Conservation (phyloP, 805 yeast genomes). For the Saccharomycopsis javanensis region DNA sequence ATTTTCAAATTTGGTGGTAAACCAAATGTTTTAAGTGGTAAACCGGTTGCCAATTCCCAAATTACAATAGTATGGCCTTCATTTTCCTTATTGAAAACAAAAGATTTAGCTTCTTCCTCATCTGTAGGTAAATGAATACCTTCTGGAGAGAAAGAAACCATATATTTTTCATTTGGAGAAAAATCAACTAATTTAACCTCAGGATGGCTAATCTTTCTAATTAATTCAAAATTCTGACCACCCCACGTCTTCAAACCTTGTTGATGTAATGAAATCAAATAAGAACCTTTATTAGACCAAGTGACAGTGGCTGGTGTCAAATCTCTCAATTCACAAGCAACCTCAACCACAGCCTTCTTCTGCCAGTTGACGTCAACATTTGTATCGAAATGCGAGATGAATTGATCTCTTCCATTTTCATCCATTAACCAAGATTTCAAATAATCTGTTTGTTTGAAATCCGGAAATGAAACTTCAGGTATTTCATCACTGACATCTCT, state of each 20-base stretch:
- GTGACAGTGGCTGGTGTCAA: conserved; percentile 85
- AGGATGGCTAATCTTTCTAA: conserved; percentile 76
- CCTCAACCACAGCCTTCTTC: conserved; percentile 57
- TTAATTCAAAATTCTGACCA: conserved; percentile 65
- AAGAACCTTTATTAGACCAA: conserved; percentile 92
- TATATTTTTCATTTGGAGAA: conserved; percentile 82
- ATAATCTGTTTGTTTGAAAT: conserved; percentile 68
- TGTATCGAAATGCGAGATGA: conserved; percentile 68
- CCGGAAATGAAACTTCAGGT: conserved; percentile 62
- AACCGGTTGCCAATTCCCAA: conserved; percentile 82
- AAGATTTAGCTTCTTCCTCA: conserved; percentile 51
- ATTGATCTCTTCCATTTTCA: conserved; percentile 82
- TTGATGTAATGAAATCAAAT: conserved; percentile 76
- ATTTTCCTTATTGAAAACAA: conserved; percentile 79
- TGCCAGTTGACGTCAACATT: conserved; percentile 83
- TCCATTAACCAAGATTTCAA: conserved; percentile 89
- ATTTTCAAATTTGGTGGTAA: conserved; percentile 64
- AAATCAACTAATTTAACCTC: conserved; percentile 84
- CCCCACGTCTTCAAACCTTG: conserved; percentile 98
- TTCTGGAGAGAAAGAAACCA: conserved; percentile 83
- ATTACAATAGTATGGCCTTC: conserved; percentile 90
- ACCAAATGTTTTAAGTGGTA: conserved; percentile 84
- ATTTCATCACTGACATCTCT: conserved; percentile 55
- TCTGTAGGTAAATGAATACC: conserved; percentile 68
- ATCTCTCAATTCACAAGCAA: conserved; percentile 64